These are phyloP conservation scores for Phytophthora pseudosyringae DNA, from an alignment of 352 stramenopile species.

Conservation along the genomic window DNA sequence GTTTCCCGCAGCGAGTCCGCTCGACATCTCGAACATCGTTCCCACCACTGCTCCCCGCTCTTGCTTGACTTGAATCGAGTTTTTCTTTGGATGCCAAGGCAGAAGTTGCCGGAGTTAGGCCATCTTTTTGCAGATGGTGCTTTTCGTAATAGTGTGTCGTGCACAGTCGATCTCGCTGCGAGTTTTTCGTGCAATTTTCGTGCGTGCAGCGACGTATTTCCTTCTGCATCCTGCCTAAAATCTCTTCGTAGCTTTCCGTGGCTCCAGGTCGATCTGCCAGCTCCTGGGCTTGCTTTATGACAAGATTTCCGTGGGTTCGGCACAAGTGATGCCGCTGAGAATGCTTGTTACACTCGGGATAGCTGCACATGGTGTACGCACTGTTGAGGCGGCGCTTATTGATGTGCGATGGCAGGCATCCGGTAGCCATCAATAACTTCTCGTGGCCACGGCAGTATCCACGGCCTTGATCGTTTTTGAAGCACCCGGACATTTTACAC, in stretches of 20 bases:
- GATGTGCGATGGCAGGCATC: constrained; percentile 70
- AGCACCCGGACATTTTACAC: constrained; percentile 78
- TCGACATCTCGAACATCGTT: constrained; percentile 42
- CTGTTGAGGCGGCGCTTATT: constrained; percentile 89
- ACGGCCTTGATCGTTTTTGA: constrained; percentile 90
- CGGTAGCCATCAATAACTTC: constrained; percentile 87
- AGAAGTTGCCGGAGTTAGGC: constrained; percentile 1
- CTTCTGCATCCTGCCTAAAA: constrained; percentile 72
- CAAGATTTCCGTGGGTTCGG: constrained; percentile 83
- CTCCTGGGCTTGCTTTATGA: constrained; percentile 80
- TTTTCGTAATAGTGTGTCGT: constrained; percentile 86
- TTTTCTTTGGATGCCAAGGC: constrained; percentile 10
- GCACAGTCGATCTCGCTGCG: constrained; percentile 83
- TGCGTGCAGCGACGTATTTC: constrained; percentile 82
- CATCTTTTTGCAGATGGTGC: constrained; percentile 51
- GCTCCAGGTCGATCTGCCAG: constrained; percentile 50
- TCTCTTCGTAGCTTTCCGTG: constrained; percentile 72
- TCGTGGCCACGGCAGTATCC: constrained; percentile 87
- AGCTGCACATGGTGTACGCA: constrained; percentile 91
- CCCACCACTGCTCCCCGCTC: neutral
- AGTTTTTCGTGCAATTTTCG: constrained; percentile 86
- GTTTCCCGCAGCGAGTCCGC: constrained; percentile 35
- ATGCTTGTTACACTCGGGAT: constrained; percentile 83
- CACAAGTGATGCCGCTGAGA: constrained; percentile 87
- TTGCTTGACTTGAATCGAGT: constrained; percentile 4